Evolutionary conservation across 2,329 filamentous ascomycete species (phyloP), one percentile per base, ranked within the genome.

Genomic region (Fusarium brevicatenulatum): DNA sequence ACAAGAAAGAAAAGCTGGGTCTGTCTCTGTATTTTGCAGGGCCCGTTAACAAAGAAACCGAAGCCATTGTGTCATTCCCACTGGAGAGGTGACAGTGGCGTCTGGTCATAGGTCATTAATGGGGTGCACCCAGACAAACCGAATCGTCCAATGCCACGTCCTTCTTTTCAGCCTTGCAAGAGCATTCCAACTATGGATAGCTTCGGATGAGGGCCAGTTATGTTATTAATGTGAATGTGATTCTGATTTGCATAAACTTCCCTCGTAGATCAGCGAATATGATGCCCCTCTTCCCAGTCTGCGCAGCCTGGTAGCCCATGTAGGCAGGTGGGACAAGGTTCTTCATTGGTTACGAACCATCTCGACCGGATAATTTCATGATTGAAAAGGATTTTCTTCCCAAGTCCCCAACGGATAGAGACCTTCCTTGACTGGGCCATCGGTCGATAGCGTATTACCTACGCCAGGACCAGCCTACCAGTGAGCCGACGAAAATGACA

Each of bases 41-140:
- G 67, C 40, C 66, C 56, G 50, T 50, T 39, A 68, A 58, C 56
- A 71, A 63, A 74, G 46, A 52, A 63, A 49, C 54, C 56, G 67
- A 71, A 65, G 63, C 66, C 70, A 74, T 74, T 72, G 74, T 76
- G 64, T 63, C 70, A 77, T 77, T 71, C 58, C 46, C 63, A 59
- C 58, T 64, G 53, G 23, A 61, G 50, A 71, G 56, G 74, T 77
- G 75, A 77, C 75, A 76, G 75, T 76, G 73, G 75, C 71, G 75
- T 68, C 63, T 60, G 74, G 69, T 67, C 62, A 62, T 67, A 57
- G 66, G 61, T 63, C 63, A 70, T 66, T 36, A 54, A 69, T 72
- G 42, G 58, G 55, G 54, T 66, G 44, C 65, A 74, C 73, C 66
- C 40, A 70, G 63, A 62, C 58, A 55, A 77, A 69, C 39, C 50